phyloP scores from a whole-genome alignment of 1,284 basidiomycete genomes.

The Ceratobasidium sp. region DNA sequence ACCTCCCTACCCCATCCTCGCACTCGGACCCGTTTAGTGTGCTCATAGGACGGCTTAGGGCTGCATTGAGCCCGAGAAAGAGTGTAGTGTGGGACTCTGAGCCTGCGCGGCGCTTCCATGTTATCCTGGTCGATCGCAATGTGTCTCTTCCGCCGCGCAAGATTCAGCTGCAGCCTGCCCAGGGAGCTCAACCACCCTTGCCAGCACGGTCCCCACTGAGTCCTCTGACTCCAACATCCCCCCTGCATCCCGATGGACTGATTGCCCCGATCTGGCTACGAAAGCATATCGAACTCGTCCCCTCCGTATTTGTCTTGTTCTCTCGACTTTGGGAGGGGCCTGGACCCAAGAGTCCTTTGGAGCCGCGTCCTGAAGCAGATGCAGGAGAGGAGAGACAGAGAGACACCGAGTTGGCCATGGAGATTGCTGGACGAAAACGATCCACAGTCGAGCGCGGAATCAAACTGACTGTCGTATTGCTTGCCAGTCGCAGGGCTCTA shows the following conservation, averaged over 20 bases:
- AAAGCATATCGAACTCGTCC: conserved; percentile 91
- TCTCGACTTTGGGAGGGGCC: conserved; percentile 79
- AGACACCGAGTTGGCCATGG: conserved; percentile 80
- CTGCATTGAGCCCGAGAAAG: conserved; percentile 71
- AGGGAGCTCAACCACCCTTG: conserved; percentile 4
- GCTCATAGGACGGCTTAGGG: conserved; percentile 64
- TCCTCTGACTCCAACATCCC: conserved; percentile 86
- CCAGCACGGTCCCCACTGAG: conserved; percentile 85
- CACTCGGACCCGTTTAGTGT: conserved; percentile 58
- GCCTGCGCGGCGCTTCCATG: conserved; percentile 74
- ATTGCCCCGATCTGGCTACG: conserved; percentile 97
- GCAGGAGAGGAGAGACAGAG: conserved; percentile 73
- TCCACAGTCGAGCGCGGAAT: conserved; percentile 84
- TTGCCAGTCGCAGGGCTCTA: conserved; percentile 85
- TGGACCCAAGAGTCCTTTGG: conserved; percentile 55
- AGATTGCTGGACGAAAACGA: conserved; percentile 83
- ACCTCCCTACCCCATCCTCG: conserved; percentile 17
- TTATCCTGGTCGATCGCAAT: conserved; percentile 73
- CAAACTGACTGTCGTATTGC: conserved; percentile 94
- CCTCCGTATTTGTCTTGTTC: conserved; percentile 93
- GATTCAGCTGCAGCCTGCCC: conserved; percentile 64
- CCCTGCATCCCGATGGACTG: conserved; percentile 91
- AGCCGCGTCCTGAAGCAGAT: conserved; percentile 65
- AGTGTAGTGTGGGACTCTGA: conserved; percentile 56
- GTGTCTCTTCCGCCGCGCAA: conserved; percentile 80